Base-by-base conservation (phyloP, 345 rosid species). In the Populus pruinosa region DNA sequence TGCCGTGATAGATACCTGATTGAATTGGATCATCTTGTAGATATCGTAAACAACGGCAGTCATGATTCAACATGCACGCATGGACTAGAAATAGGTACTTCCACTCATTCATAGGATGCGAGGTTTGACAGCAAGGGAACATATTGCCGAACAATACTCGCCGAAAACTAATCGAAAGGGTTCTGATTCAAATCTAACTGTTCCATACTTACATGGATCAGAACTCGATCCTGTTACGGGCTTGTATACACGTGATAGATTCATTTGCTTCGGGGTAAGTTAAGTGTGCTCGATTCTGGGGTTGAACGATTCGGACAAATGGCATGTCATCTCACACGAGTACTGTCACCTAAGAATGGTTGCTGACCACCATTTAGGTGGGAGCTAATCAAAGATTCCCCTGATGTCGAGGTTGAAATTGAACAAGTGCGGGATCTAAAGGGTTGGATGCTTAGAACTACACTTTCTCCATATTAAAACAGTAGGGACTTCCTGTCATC, bases 331-430 rank as follows among this genome's bases (percentile, higher is more conserved):
- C 69, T 31, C 36, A 31, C 0, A 65, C 21, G 38, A 33, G 5
- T 33, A 31, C 39, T 27, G 5, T n/a, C 27, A 21, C n/a, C 20
- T 39, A 63, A 68, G 33, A 49, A 76, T 59, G 65, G 67, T 39
- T 35, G 78, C 33, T 69, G 65, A n/a, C n/a, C 14, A 29, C 31
- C 41, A 76, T n/a, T 25, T 6, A 36, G 33, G 49, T 49, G 6
- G 29, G 33, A 27, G 43, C 18, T 18, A 75, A 79, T 85, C 86
- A 81, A 81, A 82, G 78, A 80, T 82, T 82, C 86, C 85, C 55
- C 50, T 77, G 14, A 81, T 76, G 13, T 13, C 56, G 38, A 20
- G 49, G 25, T 76, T 77, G 83, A 82, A 82, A 50, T 25, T 14
- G 18, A 73, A 14, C 27, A 21, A 38, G 82, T 71, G 84, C 55